These are phyloP conservation scores for Farysia itapuensis DNA, from an alignment of 1,284 basidiomycete species.

Conservation along the genomic window DNA sequence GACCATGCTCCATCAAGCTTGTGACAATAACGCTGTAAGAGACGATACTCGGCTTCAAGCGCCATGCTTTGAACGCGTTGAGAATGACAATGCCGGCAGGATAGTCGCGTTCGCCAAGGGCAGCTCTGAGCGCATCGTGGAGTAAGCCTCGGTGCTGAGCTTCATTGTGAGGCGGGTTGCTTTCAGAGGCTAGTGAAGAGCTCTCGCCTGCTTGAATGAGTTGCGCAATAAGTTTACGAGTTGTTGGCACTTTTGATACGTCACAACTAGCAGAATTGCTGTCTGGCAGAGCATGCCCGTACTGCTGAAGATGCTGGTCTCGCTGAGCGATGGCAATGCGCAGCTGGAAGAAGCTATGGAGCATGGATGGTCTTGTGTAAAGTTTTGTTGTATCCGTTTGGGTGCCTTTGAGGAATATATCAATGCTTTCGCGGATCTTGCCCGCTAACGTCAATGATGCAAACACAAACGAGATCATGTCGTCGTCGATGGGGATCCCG, in stretches of 20 bases:
- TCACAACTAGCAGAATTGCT: neutral
- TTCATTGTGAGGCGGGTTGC: neutral
- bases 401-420: neutral
- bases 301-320: neutral
- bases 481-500: constrained; percentile 6
- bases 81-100: constrained; percentile 16
- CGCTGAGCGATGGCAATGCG: constrained; percentile 1
- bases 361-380: constrained; percentile 3
- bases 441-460: constrained; percentile 7
- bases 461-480: constrained; percentile 15
- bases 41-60: constrained; percentile 7
- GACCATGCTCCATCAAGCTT: constrained; percentile 11
- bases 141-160: constrained; percentile 9
- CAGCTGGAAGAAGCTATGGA: constrained; percentile 9
- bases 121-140: constrained; percentile 20
- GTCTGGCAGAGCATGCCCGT: neutral
- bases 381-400: neutral
- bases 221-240: constrained; percentile 7
- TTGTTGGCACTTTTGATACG: constrained; percentile 1
- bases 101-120: constrained; percentile 19
- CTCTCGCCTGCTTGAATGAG: constrained; percentile 16
- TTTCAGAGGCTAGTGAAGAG: too few species aligned
- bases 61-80: constrained; percentile 27
- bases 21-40: constrained; percentile 13
- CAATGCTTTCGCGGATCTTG: constrained; percentile 5